Evolutionary conservation across 257 asterid genomes (phyloP).

Genomic region (Primulina eburnea): DNA sequence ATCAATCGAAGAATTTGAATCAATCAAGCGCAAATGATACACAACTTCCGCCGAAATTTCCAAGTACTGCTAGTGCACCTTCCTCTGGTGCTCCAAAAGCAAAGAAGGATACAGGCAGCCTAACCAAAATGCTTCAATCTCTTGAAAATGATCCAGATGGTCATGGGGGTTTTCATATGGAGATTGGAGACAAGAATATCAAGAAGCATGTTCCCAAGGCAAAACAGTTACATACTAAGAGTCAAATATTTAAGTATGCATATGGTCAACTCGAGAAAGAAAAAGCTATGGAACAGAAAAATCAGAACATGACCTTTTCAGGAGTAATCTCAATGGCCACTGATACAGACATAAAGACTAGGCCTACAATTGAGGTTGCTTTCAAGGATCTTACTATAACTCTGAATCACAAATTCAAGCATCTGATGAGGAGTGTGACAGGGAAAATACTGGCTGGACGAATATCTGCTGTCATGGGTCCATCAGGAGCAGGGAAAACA

Average conservation of each 20-base stretch:
- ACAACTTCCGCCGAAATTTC: constrained; percentile 40
- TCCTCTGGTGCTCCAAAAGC: constrained; percentile 34
- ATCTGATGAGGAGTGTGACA: constrained; percentile 82
- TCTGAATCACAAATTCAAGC: constrained; percentile 62
- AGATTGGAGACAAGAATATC: constrained; percentile 64
- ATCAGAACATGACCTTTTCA: constrained; percentile 76
- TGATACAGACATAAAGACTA: constrained; percentile 56
- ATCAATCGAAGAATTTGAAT: constrained; percentile 28
- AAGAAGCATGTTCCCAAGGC: constrained; percentile 63
- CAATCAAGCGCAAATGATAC: constrained; percentile 22
- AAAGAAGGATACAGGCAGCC: constrained; percentile 47
- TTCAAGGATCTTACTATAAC: constrained; percentile 87
- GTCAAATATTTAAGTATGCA: constrained; percentile 93
- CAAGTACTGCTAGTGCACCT: constrained; percentile 23
- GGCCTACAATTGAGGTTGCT: constrained; percentile 81
- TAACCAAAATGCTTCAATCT: constrained; percentile 65
- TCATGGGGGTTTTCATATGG: constrained; percentile 56
- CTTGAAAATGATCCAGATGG: constrained; percentile 57
- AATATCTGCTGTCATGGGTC: constrained; percentile 95
- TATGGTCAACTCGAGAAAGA: constrained; percentile 93
- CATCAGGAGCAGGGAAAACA: constrained; percentile 97
- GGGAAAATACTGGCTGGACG: constrained; percentile 82
- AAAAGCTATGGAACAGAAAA: constrained; percentile 85
- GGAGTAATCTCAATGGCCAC: constrained; percentile 88
- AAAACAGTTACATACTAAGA: constrained; percentile 69